Conservation (phyloP, 495 filamentous ascomycete species). For the Sordaria brevicollis region DNA sequence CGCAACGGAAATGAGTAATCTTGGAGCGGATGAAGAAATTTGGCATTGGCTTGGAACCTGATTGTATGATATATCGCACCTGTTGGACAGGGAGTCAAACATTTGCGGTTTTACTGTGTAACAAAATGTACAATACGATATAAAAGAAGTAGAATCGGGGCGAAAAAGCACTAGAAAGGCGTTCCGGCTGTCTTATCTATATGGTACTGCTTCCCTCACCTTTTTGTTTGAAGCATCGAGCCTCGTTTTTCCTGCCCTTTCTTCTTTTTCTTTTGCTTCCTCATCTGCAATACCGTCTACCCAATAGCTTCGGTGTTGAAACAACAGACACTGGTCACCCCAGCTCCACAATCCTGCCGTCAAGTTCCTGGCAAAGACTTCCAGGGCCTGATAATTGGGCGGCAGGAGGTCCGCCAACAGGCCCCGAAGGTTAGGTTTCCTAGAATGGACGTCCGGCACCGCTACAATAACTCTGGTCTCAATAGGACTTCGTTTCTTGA, state of each 20-base stretch:
- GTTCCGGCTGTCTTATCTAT: neutral
- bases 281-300: slow-evolving; percentile 8
- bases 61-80: neutral
- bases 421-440: slow-evolving; percentile 57
- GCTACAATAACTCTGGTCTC: slow-evolving; percentile 48
- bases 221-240: neutral
- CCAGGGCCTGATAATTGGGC: slow-evolving; percentile 51
- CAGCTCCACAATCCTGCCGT: slow-evolving; percentile 84
- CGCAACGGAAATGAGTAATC: neutral
- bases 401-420: slow-evolving; percentile 38
- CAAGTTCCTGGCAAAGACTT: slow-evolving; percentile 81
- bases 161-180: neutral
- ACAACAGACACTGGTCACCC: slow-evolving; percentile 79
- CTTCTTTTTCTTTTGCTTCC: neutral
- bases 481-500: slow-evolving; percentile 17
- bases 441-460: slow-evolving; percentile 84
- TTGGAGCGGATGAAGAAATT: neutral
- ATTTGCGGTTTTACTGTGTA: neutral
- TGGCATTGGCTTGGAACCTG: neutral
- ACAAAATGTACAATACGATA: neutral
- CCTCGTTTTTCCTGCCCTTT: too few relatives aligned
- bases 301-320: slow-evolving; percentile 67
- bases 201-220: neutral
- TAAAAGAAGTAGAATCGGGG: neutral
- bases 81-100: neutral